Evolutionary conservation across 2,329 filamentous ascomycete species (phyloP), one percentile per base, ranked within the genome.

Genomic region (Onygenales sp.): DNA sequence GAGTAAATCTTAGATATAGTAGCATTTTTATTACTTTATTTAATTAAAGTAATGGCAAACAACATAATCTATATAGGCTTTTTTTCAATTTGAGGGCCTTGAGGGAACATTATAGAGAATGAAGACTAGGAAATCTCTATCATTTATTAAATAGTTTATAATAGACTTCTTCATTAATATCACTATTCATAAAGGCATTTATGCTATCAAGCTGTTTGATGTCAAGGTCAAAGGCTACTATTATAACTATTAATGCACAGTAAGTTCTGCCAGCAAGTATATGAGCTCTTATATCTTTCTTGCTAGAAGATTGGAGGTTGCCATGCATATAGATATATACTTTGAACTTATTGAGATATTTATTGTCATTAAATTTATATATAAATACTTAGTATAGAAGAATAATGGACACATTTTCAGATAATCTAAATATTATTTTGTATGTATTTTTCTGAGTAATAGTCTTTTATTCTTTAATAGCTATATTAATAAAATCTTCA

Each of bases 321-420:
- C 66, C 43, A 14, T 48, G 27, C 8, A 53, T 34, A 11, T 45
- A 53, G 21, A 49, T 42, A 2, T 34, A 14, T 6, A 36, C 36
- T 48, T 50, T 53, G 44, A 49, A 42, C 14, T 53, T 53, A 6
- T 33, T 43, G 1, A 53, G 36, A 17, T 42, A 53, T 36, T 27
- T 45, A 34, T 53, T 37, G 42, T 53, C 11, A 34, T 53, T 21
- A 6, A 49, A 53, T 42, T 53, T 53, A 17, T 53, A 53, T 2
- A n/a, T 49, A 14, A 49, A 53, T 8, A 53, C 45, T 31, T n/a
- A 50, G 14, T 33, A 2, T 14, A 53, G 45, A 9, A 45, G 31
- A 3, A 51, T 21, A n/a, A 42, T 17, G 14, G 2, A 17, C 14
- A 17, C 2, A 2, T 17, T 17, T 17, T 17, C 14, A 17, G 14